Evolutionary conservation across 768 basidiomycete genomes (phyloP), one percentile per base, ranked within the genome.

Genomic region (Mycena chlorophos): DNA sequence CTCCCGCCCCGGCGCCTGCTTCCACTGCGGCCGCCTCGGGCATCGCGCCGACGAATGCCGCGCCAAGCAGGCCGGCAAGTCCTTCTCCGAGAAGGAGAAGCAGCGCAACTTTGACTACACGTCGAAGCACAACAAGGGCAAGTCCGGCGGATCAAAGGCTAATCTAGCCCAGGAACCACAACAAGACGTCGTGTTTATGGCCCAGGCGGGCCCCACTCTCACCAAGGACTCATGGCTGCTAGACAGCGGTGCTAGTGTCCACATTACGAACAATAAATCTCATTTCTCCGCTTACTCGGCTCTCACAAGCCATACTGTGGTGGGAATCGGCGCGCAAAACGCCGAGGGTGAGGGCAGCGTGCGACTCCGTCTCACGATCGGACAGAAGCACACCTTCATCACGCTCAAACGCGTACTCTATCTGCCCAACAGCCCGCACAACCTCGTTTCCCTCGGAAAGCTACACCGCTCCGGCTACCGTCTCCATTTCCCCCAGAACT

Each of bases 221-320:
- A 55, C 54, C 19, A 37, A 49, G 47, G 23, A 49, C 37, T 55
- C 54, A 6, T 55, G 54, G 54, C 37, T 55, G 12, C 47, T 55
- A 20, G 54, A 55, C 23, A 55, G 54, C 39, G 54, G 31, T 2
- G 54, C 54, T 8, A 55, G 54, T 42, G 37, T 49, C 28, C 54
- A 55, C 22, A 55, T 55, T 28, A 49, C 47, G 12, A 55, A 55
- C 31, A 55, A 55, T 20, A 49, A 26, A 39, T 26, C 47, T 4
- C 19, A 49, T 40, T 55, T 55, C 27, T 10, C 26, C 47, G 48
- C 54, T 17, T 55, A 55, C 17, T 27, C 48, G 5, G 38, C 54
- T 10, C 20, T 55, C 20, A 26, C 28, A 2, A 39, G 48, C 40
- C 40, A 43, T 20, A 20, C 40, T 10, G 40, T 43, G 8, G 20